These are phyloP conservation scores for Nakazawaea pomicola DNA, from an alignment of 805 yeast species.

Conservation along the genomic window DNA sequence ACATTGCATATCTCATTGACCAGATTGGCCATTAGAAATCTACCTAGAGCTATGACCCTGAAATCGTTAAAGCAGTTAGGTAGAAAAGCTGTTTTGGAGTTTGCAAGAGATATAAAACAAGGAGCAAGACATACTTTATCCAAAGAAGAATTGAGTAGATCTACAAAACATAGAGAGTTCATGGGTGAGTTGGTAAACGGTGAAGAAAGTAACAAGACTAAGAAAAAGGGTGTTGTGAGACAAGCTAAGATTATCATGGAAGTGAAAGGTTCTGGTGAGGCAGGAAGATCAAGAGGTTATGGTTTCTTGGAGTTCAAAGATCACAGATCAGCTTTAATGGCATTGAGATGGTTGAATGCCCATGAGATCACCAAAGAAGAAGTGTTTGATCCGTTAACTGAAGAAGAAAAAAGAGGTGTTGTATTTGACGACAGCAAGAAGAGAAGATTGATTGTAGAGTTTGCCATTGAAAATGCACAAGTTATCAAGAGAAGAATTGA, in stretches of 20 bases:
- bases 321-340: slow-evolving; percentile 92
- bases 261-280: slow-evolving; percentile 79
- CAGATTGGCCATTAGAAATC: slow-evolving; percentile 87
- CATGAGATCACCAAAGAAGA: slow-evolving; percentile 76
- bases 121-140: slow-evolving; percentile 76
- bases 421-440: slow-evolving; percentile 49
- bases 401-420: slow-evolving; percentile 57
- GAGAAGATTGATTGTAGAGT: slow-evolving; percentile 86
- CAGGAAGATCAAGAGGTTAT: slow-evolving; percentile 93
- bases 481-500: slow-evolving; percentile 89
- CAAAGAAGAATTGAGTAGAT: slow-evolving; percentile 82
- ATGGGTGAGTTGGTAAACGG: slow-evolving; percentile 31
- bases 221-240: slow-evolving; percentile 84
- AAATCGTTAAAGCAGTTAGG: slow-evolving; percentile 88
- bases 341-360: slow-evolving; percentile 93
- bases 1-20: slow-evolving; percentile 89
- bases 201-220: slow-evolving; percentile 54
- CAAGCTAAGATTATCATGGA: slow-evolving; percentile 94
- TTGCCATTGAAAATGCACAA: slow-evolving; percentile 93
- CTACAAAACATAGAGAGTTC: slow-evolving; percentile 55
- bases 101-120: slow-evolving; percentile 82
- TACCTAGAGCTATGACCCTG: slow-evolving; percentile 89
- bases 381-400: slow-evolving; percentile 62
- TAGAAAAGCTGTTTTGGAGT: slow-evolving; percentile 89
- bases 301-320: slow-evolving; percentile 93